Evolutionary conservation across 192 early-diverging fungal genomes (phyloP), one percentile per base, ranked within the genome.

Genomic region (Lobosporangium transversale): DNA sequence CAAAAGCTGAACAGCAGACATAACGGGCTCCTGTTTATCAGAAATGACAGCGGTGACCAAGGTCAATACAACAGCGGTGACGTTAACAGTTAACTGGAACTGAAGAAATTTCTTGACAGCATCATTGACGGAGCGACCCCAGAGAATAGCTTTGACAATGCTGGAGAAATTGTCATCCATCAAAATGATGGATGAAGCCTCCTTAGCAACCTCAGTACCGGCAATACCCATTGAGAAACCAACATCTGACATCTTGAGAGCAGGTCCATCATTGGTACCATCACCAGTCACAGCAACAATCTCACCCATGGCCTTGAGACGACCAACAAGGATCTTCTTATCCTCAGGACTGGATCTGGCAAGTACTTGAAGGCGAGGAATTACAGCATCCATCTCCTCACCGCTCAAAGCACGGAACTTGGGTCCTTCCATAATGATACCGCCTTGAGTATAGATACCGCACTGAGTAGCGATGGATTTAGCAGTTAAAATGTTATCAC

Each of bases 201-300:
- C 97, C 82, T 99, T 99, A 47, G 97, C 97, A 27, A 99, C 96
- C 79, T 97, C 96, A 20, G 96, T 99, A 33, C 97, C 97, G 8
- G 97, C 90, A 78, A 99, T 98, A 17, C 97, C 97, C 97, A 99
- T 99, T 42, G 89, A 88, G 83, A 99, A 99, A 31, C 97, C 97
- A 43, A 99, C 94, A 69, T 98, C 96, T 54, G 97, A 95, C 52
- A 88, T 82, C 73, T 94, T 94, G 47, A 99, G 84, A 26, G 97
- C 97, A 23, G 91, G 91, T 4, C 92, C 97, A 75, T 99, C 97
- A 80, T 99, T 99, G 23, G 97, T 98, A 12, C 97, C 97, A 79
- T 99, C 97, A 47, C 97, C 97, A 33, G 96, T 99, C 0, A 99
- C 96, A 15, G 97, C 94, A 18, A 99, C 97, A 37, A 94, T 95